Percentiles rank a stretch among this genome's conserved stretches.
Evolutionary conservation across 805 yeast genomes (phyloP).

Genomic region (Suhomyces sp.): DNA sequence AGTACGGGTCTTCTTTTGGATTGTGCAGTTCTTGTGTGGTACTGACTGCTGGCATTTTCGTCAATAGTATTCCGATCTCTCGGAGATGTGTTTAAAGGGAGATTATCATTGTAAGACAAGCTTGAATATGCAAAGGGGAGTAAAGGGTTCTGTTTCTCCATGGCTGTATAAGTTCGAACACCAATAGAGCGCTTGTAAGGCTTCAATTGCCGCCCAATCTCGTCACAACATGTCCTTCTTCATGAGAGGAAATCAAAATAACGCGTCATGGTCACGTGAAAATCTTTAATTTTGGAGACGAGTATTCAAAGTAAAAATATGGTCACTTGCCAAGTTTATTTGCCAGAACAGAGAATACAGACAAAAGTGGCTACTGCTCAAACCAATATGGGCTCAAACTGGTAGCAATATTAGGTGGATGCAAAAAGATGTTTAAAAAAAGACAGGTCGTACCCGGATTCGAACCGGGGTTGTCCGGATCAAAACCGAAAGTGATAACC

Average conservation of each 20-base stretch:
- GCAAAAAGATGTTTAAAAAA: too few species aligned
- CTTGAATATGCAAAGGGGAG: slow-evolving; percentile 51
- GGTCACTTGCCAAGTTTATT: too few species aligned
- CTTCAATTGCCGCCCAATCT: not conserved
- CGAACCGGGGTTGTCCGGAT: slow-evolving; percentile 84
- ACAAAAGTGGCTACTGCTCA: too few species aligned
- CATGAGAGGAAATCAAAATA: not conserved
- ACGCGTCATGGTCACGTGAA: not conserved
- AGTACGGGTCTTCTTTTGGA: slow-evolving; percentile 18
- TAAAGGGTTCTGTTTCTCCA: slow-evolving; percentile 36
- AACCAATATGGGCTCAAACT: too few species aligned
- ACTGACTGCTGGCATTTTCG: slow-evolving; percentile 43
- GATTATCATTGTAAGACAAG: slow-evolving; percentile 24
- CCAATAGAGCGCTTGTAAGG: not conserved
- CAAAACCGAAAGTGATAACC: slow-evolving; percentile 81
- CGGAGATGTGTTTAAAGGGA: slow-evolving; percentile 39
- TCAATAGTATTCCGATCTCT: slow-evolving; percentile 38
- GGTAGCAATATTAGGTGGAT: too few species aligned
- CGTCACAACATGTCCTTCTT: not conserved
- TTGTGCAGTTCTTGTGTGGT: slow-evolving; percentile 35
- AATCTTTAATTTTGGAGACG: not conserved
- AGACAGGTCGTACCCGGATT: slow-evolving; percentile 74
- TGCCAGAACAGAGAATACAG: too few species aligned
- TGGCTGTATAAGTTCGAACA: slow-evolving; percentile 1
- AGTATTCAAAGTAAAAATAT: too few species aligned